Evolutionary conservation across 2,329 filamentous ascomycete species (phyloP), one percentile per base, ranked within the genome.

Genomic region (Dactylellina drechsleri): DNA sequence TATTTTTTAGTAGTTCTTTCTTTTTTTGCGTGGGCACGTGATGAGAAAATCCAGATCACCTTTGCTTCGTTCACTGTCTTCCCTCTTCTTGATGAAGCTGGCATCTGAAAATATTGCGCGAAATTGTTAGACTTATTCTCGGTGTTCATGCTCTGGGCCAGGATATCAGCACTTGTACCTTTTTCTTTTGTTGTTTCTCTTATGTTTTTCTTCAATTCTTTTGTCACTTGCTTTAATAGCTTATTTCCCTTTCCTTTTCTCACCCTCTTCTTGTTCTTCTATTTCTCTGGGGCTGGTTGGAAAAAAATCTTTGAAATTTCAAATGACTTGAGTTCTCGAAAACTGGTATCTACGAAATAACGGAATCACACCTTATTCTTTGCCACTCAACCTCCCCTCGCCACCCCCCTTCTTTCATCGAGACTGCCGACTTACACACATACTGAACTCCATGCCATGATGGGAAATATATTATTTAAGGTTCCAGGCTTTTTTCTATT

Each of bases 91-190:
- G 71, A 75, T 68, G 71, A 75, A 75, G 71, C 71, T 75, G 71
- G 71, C 71, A 75, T 75, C 64, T 75, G 71, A 75, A 74, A 75
- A 75, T 75, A 68, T 68, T 75, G 71, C 64, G 70, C 71, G 64
- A 75, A 75, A 64, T 75, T 75, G 71, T 75, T 75, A 75, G 71
- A 75, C 71, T 75, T 75, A 75, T 68, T 74, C 70, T 75, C 71
- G 71, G 71, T 75, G 71, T 75, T 75, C 71, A 75, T 75, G 71
- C 71, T 75, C 57, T 75, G 71, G 71, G 71, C 71, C 71, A 75
- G 71, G 71, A 75, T 75, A 75, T 75, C 71, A 75, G 59, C 64
- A 67, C 53, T 64, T 70, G 66, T 70, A 70, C 57, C 57, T 59
- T 67, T 58, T 75, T 50, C 56, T 58, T 50, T 50, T 31, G 28